Conservation (phyloP, 495 filamentous ascomycete species). For the Penicillium cosmopolitanum region DNA sequence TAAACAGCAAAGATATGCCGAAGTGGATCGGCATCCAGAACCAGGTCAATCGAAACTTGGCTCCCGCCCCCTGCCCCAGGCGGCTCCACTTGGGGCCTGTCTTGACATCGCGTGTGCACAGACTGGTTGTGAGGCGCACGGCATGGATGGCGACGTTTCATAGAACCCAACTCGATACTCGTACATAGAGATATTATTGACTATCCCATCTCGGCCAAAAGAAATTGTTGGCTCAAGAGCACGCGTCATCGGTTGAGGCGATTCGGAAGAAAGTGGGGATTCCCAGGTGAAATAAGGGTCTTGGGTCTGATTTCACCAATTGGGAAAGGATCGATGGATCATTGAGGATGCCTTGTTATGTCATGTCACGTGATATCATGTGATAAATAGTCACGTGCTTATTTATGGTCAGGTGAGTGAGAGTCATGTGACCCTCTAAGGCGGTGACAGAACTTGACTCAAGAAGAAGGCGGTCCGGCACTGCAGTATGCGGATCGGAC, state of each 20-base stretch:
- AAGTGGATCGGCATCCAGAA: conserved; percentile 27
- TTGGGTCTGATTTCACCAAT: background rate
- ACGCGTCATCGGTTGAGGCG: background rate
- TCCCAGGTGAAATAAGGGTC: conserved; percentile 3
- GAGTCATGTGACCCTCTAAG: background rate
- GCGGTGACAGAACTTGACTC: background rate
- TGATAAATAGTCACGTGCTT: background rate
- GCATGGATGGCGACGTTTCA: background rate
- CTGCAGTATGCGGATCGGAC: background rate
- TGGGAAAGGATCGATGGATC: conserved; percentile 3
- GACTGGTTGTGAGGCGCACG: background rate
- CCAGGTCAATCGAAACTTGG: conserved; percentile 31
- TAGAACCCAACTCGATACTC: background rate
- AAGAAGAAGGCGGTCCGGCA: background rate
- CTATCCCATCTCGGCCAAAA: too few species aligned
- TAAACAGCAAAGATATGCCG: conserved; percentile 25
- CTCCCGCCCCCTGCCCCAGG: conserved; percentile 12
- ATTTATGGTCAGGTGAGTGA: conserved; percentile 1
- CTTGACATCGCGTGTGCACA: conserved; percentile 8
- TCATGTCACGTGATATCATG: conserved; percentile 1
- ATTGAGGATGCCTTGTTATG: background rate
- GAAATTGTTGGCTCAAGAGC: background rate
- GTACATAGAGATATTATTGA: too few species aligned
- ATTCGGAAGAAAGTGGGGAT: conserved; percentile 2
- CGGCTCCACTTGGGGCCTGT: conserved; percentile 22